Base-by-base conservation (phyloP, 805 yeast species). In the Zygosaccharomyces rouxii region DNA sequence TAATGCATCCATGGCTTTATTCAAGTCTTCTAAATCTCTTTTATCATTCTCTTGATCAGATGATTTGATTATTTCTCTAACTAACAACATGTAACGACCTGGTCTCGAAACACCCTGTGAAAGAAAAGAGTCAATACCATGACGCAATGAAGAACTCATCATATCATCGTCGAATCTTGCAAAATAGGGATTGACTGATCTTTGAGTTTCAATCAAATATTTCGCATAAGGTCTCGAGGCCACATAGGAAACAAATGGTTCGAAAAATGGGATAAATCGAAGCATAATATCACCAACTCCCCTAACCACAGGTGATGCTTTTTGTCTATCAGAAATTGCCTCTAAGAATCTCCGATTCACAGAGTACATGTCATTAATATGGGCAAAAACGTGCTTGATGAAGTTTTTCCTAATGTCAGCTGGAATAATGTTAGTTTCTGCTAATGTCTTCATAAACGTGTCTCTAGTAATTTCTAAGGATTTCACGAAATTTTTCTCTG, bases 31-130 rank as follows among this genome's bases (percentile, higher is more conserved):
- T 23, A 65, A 49, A 50, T 73, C 77, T 48, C 67, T 57, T 37
- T 57, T 79, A 46, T 77, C 79, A 59, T 76, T 78, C 56, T 90
- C 97, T 1, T 87, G 82, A 22, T 81, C 86, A n/a, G 84, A 79
- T 0, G 98, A 89, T 64, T 94, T 92, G 55, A 88, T 73, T 30
- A 94, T 86, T 42, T 92, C 94, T 49, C 80, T 83, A 19, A 92
- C 74, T 49, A 94, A 74, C 43, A 94, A 71, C 55, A 95, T 96
- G 69, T 94, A 94, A 56, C 98, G 76, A 7, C 97, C 98, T 28
- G 97, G 89, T 64, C 99, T 79, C 13, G 97, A 89, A 2, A 96
- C 90, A 44, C 98, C 97, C 62, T 92, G 95, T 5, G 96, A 88
- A 54, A 94, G 75, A 61, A 89, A 94, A 0, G 98, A 94, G 22